A percentile compares a stretch with the other conserved stretches of the same genome.
phyloP scores from a whole-genome alignment of 257 asterid genomes.

The Solanum lycopersicoides region DNA sequence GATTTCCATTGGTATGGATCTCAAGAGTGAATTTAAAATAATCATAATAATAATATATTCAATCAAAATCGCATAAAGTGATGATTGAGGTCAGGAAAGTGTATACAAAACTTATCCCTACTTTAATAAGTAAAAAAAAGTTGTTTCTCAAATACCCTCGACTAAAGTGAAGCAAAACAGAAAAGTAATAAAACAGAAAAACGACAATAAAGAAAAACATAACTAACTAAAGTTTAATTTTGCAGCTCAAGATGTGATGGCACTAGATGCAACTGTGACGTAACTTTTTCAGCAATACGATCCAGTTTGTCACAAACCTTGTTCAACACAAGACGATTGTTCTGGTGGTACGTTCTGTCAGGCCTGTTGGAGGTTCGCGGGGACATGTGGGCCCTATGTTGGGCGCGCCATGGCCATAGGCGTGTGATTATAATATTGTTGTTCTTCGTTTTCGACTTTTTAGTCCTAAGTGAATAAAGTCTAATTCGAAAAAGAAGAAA shows the following conservation, averaged over 20 bases:
- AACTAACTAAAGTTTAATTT: too few species aligned
- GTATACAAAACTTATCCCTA: too few species aligned
- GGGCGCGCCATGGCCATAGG: neutral
- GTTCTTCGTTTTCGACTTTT: neutral
- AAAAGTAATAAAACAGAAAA: neutral
- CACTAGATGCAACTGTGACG: neutral
- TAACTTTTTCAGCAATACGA: neutral
- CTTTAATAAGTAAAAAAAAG: too few species aligned
- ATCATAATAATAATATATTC: too few species aligned
- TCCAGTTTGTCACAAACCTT: neutral
- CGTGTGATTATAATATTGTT: neutral
- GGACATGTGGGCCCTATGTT: neutral
- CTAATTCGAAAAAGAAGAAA: neutral
- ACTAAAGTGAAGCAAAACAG: too few species aligned
- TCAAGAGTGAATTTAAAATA: too few species aligned
- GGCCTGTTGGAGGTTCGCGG: neutral
- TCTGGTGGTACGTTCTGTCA: neutral
- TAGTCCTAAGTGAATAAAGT: neutral
- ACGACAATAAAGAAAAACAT: neutral
- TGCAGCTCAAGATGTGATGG: neutral
- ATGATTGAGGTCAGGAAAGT: too few species aligned
- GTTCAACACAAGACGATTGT: neutral
- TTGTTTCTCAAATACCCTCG: accelerated
- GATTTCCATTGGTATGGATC: too few species aligned
- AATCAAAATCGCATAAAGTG: too few species aligned